These are phyloP conservation scores for Fusarium sp. DNA, from an alignment of 2,329 filamentous ascomycete species.

Conservation along the genomic window DNA sequence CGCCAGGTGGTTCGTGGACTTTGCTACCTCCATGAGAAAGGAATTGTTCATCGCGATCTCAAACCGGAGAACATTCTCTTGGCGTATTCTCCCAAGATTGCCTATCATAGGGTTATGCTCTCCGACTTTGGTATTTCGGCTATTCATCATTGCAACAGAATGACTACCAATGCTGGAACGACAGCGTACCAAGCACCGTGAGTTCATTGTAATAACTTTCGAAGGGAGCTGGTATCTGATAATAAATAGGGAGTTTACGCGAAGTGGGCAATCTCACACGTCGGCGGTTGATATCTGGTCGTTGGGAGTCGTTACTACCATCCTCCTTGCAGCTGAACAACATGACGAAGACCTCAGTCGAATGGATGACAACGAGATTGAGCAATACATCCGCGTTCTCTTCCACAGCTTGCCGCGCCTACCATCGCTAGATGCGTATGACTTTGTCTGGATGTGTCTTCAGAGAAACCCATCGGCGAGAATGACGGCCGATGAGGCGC, in stretches of 20 bases:
- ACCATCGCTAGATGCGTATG: slow-evolving; percentile 40
- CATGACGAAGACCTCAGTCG: slow-evolving; percentile 41
- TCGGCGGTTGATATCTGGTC: slow-evolving; percentile 63
- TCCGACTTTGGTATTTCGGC: slow-evolving; percentile 64
- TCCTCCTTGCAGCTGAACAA: slow-evolving; percentile 45
- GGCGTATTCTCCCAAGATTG: slow-evolving; percentile 55
- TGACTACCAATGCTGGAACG: slow-evolving; percentile 60
- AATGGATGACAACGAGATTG: slow-evolving; percentile 42
- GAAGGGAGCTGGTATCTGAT: slow-evolving; percentile 3
- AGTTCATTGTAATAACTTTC: not conserved
- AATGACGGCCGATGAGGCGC: slow-evolving; percentile 43
- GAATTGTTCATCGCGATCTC: slow-evolving; percentile 63
- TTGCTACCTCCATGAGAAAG: slow-evolving; percentile 59
- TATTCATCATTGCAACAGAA: slow-evolving; percentile 52
- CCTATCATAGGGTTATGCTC: slow-evolving; percentile 59
- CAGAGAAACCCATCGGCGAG: slow-evolving; percentile 41
- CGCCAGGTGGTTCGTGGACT: slow-evolving; percentile 60
- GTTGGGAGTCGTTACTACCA: slow-evolving; percentile 58
- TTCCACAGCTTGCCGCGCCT: slow-evolving; percentile 23
- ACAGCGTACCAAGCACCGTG: slow-evolving; percentile 62
- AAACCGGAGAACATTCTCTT: slow-evolving; percentile 66
- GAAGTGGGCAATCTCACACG: slow-evolving; percentile 42
- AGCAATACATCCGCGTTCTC: slow-evolving; percentile 20
- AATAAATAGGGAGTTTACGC: slow-evolving; percentile 52
- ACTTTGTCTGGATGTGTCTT: slow-evolving; percentile 48